Base-by-base conservation (phyloP, 1,139 yeast genomes). In the Candida pseudoviswanathii region DNA sequence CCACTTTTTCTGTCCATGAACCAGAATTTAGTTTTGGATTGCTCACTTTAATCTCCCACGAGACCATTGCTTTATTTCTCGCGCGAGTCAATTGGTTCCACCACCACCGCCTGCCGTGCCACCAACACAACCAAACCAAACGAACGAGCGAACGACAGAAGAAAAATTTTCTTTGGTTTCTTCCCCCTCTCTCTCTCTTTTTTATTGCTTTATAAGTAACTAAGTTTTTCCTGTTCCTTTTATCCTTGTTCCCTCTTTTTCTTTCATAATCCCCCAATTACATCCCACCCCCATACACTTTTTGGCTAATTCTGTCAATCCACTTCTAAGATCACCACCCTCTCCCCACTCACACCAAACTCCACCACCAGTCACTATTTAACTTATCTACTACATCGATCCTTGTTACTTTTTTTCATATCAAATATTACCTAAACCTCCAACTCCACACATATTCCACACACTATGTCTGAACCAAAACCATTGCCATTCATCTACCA, bases 401-500 rank as follows among this genome's bases (percentile, higher is more conserved):
- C 2, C n/a, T n/a, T n/a, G 8, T 8, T 27, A 27, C 30, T 27
- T 16, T 33, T 3, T 3, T 16, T 31, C 34, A 40, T 30, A 31
- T 40, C 43, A 30, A 40, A 29, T 40, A 29, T 29, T 30, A 22
- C 9, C 3, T 11, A n/a, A n/a, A n/a, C n/a, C 3, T n/a, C 33
- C 31, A 16, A 8, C 11, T 7, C 2, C 10, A 37, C 27, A 9
- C 40, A 24, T 27, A 26, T 25, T n/a, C n/a, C n/a, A n/a, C n/a
- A 27, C 3, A 45, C 4, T 10, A 54, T 52, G 57, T 41, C 56
- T 27, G 56, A 50, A 26, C 58, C 56, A 41, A 50, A 54, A 43
- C 56, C 58, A 43, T 71, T 92, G 60, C 97, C 98, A 46, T 94
- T 94, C 66, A 67, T 84, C 45, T 92, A 91, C 78, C 98, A 94